These are phyloP conservation scores for Colletotrichum liriopes DNA, from an alignment of 2,329 filamentous ascomycete genomes.

Conservation along the genomic window DNA sequence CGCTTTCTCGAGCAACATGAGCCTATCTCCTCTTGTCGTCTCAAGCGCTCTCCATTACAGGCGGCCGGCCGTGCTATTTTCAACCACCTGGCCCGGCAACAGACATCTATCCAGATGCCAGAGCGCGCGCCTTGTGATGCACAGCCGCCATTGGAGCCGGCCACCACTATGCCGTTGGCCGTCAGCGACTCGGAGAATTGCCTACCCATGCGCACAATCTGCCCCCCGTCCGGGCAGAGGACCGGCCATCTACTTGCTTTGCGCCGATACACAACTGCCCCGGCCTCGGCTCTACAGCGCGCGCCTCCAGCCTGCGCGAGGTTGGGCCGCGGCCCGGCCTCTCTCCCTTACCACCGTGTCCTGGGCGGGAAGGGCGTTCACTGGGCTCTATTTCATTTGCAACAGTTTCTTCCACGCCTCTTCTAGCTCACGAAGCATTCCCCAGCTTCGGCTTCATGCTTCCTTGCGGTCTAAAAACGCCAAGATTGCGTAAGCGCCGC, in stretches of 20 bases:
- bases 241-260: slow-evolving; percentile 6
- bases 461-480: neutral
- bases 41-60: slow-evolving; percentile 35
- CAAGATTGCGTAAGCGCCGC: neutral
- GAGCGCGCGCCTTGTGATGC: slow-evolving; percentile 44
- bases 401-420: neutral
- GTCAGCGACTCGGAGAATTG: slow-evolving; percentile 31
- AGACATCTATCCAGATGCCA: slow-evolving; percentile 6
- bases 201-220: slow-evolving; percentile 27
- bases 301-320: slow-evolving; percentile 32
- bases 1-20: slow-evolving; percentile 19
- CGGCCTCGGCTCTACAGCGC: slow-evolving; percentile 29
- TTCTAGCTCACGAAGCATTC: slow-evolving; percentile 1
- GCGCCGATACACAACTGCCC: slow-evolving; percentile 24
- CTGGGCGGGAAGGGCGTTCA: neutral
- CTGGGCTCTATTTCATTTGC: neutral
- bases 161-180: slow-evolving; percentile 22
- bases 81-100: slow-evolving; percentile 23
- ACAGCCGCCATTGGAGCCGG: slow-evolving; percentile 22
- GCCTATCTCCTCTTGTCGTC: slow-evolving; percentile 28
- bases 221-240: neutral
- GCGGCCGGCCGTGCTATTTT: slow-evolving; percentile 9
- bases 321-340: slow-evolving; percentile 29
- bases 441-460: neutral
- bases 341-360: slow-evolving; percentile 16